Base-by-base conservation (phyloP, 1,284 basidiomycete species). In the Irpex sp. region DNA sequence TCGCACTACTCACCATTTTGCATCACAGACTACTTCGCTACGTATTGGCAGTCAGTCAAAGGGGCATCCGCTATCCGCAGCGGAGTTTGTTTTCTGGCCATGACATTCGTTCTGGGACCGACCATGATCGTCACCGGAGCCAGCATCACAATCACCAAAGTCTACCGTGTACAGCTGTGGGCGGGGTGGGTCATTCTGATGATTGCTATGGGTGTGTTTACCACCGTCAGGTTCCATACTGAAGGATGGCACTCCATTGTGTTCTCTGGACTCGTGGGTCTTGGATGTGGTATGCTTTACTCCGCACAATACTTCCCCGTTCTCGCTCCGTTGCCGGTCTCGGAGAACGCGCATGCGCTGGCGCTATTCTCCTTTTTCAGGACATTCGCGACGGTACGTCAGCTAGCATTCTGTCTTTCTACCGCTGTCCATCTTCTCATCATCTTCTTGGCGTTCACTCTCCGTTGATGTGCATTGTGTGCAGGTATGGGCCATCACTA, bases 1-100 rank as follows among this genome's bases (percentile, higher is more conserved):
- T n/a, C n/a, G n/a, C n/a, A 11, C 5, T 37, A 54, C 17, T 46
- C 19, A 60, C 17, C 5, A 19, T 5, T n/a, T 5, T 8, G 5
- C 7, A 49, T 35, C 51, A 7, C 60, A 61, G 58, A 61, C 47
- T 59, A 55, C 49, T 6, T 67, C n/a, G 47, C 60, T 4, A 43
- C 46, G 9, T 66, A 75, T 67, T 82, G 81, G 65, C 81, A 83
- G 67, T 72, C 75, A 8, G 75, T 77, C 61, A 73, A 76, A 39
- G 71, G 70, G 4, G 74, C 75, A 15, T 71, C 67, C 8, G 77
- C 82, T 0, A 72, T 78, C n/a, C 59, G 67, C 1, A 76, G 79
- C 13, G 81, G 80, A 3, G 68, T 83, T 11, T 71, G 77, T 17
- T 62, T 74, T 0, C 74, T 83, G 56, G 74, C 74, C 0, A 62